phyloP scores from a whole-genome alignment of 495 filamentous ascomycete species.

The Astrothelium macrocarpum region DNA sequence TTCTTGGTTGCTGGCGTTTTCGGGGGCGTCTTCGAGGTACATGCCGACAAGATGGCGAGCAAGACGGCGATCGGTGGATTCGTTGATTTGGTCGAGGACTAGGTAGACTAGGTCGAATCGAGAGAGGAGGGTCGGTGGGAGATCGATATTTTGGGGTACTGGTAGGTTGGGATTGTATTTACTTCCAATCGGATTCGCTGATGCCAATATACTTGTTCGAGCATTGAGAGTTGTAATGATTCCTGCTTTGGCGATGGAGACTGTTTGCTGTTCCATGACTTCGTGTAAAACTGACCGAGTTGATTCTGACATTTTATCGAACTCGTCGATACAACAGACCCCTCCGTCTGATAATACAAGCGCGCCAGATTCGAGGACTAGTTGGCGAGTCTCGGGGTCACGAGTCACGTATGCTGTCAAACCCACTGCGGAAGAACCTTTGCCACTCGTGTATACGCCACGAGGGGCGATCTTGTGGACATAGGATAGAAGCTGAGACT shows the following conservation, averaged over 20 bases:
- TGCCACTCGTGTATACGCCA: slow-evolving; percentile 94
- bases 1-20: slow-evolving; percentile 67
- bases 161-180: slow-evolving; percentile 94
- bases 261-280: slow-evolving; percentile 99
- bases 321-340: slow-evolving; percentile 98
- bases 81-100: slow-evolving; percentile 86
- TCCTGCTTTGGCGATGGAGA: slow-evolving; percentile 95
- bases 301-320: slow-evolving; percentile 97
- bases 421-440: slow-evolving; percentile 95
- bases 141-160: slow-evolving; percentile 95
- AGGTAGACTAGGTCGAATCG: slow-evolving; percentile 96
- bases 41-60: slow-evolving; percentile 90
- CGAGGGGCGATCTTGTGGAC: slow-evolving; percentile 96
- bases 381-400: slow-evolving; percentile 85
- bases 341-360: slow-evolving; percentile 92
- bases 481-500: slow-evolving; percentile 89
- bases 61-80: slow-evolving; percentile 73
- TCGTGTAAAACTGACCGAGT: slow-evolving; percentile 95
- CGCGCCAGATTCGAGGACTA: slow-evolving; percentile 93
- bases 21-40: slow-evolving; percentile 90
- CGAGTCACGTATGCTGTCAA: slow-evolving; percentile 96
- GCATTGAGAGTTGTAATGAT: slow-evolving; percentile 98
- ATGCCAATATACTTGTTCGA: slow-evolving; percentile 85
- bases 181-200: slow-evolving; percentile 94
- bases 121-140: slow-evolving; percentile 87